A percentile compares a stretch with the other conserved stretches of the same genome.
phyloP scores from a whole-genome alignment of 192 early-diverging fungal species.

The Backusella westeae region DNA sequence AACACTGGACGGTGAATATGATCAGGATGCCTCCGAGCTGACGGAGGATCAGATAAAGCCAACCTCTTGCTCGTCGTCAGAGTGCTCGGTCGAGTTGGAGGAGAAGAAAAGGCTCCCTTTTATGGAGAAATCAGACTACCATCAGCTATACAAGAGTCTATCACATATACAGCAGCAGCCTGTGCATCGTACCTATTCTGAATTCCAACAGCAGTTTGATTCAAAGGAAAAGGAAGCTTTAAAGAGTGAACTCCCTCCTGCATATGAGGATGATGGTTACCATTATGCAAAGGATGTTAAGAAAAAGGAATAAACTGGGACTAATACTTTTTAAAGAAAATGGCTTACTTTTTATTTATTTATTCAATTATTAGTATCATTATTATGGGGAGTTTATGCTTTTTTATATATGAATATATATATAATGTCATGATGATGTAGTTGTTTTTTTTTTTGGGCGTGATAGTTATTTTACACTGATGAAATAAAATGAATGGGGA shows the following conservation, averaged over 20 bases:
- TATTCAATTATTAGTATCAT: not conserved
- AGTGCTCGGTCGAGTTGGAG: not conserved
- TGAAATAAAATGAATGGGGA: not conserved
- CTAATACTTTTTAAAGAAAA: not conserved
- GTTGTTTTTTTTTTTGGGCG: not conserved
- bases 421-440: not conserved
- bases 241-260: slow-evolving; percentile 2
- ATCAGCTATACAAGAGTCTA: slow-evolving; percentile 13
- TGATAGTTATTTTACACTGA: not conserved
- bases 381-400: not conserved
- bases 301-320: not conserved
- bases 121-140: slow-evolving; percentile 15
- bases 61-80: not conserved
- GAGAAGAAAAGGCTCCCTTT: not conserved
- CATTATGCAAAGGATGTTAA: slow-evolving; percentile 4
- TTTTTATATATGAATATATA: not conserved
- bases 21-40: not conserved
- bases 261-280: not conserved
- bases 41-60: not conserved
- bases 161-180: slow-evolving; percentile 13
- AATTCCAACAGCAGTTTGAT: slow-evolving; percentile 21
- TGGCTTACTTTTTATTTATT: not conserved
- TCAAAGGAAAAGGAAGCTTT: not conserved
- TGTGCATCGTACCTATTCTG: slow-evolving; percentile 18
- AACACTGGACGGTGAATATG: not conserved